Conservation (phyloP, 2,329 filamentous ascomycete species). For the Chrysoporthe deuterocubensis region DNA sequence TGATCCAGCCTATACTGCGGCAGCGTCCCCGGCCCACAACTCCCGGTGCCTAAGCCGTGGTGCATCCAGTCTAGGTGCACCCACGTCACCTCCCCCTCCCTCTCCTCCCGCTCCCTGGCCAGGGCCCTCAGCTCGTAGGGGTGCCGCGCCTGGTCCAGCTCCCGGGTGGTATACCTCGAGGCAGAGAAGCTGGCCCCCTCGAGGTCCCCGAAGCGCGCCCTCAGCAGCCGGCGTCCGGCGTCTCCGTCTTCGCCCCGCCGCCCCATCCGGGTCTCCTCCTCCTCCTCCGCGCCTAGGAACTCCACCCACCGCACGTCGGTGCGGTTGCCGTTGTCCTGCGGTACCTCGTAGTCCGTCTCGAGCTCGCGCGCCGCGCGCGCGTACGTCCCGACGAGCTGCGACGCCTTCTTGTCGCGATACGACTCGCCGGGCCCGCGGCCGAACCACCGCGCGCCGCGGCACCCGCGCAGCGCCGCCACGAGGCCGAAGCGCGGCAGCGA, state of each 20-base stretch:
- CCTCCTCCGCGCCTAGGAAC: conserved; percentile 39
- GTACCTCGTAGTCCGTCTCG: conserved; percentile 67
- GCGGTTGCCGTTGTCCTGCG: conserved; percentile 69
- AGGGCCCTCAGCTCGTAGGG: conserved; percentile 57
- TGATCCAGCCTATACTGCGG: conserved; percentile 51
- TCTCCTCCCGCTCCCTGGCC: conserved; percentile 43
- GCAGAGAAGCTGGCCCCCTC: conserved; percentile 61
- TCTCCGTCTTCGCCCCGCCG: neutral
- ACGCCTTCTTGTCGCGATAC: conserved; percentile 68
- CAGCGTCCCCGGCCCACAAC: conserved; percentile 62
- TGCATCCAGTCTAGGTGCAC: conserved; percentile 64
- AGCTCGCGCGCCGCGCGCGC: conserved; percentile 52
- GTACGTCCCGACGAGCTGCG: conserved; percentile 62
- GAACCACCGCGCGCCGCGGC: conserved; percentile 61
- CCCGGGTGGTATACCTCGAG: conserved; percentile 56
- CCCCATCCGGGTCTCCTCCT: neutral
- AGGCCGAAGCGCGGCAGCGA: conserved; percentile 68
- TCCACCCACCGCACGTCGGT: conserved; percentile 66
- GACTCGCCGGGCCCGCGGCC: conserved; percentile 69
- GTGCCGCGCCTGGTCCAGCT: conserved; percentile 59
- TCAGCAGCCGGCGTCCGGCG: conserved; percentile 39
- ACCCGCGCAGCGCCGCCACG: conserved; percentile 47
- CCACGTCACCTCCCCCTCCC: conserved; percentile 47
- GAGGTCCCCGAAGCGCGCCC: conserved; percentile 50
- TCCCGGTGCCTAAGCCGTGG: conserved; percentile 65